phyloP scores from a whole-genome alignment of 768 basidiomycete species.

The Tricholoma terreum region DNA sequence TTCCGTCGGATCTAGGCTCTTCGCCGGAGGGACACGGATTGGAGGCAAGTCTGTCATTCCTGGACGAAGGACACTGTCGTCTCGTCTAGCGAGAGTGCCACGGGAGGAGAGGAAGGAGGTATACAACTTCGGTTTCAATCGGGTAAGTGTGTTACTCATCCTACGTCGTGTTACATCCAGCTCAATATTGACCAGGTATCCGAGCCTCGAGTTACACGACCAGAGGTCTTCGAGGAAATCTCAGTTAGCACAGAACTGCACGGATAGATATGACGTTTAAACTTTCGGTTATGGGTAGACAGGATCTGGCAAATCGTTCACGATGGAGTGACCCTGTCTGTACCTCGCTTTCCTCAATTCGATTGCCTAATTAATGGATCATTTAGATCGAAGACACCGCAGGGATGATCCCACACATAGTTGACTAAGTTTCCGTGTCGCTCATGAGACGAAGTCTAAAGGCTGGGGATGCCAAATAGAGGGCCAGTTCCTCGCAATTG shows the following conservation, averaged over 20 bases:
- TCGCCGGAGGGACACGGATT: slow-evolving; percentile 30
- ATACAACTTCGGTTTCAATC: slow-evolving; percentile 80
- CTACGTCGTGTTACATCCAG: background rate
- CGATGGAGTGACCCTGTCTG: slow-evolving; percentile 89
- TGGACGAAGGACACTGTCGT: slow-evolving; percentile 80
- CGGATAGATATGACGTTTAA: slow-evolving; percentile 93
- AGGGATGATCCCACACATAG: slow-evolving; percentile 94
- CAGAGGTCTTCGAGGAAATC: slow-evolving; percentile 88
- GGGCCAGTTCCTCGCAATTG: slow-evolving; percentile 93
- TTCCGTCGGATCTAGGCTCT: slow-evolving; percentile 52
- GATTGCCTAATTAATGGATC: background rate
- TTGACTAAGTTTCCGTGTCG: slow-evolving; percentile 85
- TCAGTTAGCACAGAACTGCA: slow-evolving; percentile 90
- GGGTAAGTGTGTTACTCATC: slow-evolving; percentile 44
- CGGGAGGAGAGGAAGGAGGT: slow-evolving; percentile 80
- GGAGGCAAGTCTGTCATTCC: slow-evolving; percentile 56
- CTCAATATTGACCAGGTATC: slow-evolving; percentile 59
- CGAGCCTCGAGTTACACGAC: slow-evolving; percentile 73
- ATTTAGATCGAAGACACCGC: slow-evolving; percentile 56
- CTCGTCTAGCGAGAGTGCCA: slow-evolving; percentile 72
- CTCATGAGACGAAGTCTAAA: slow-evolving; percentile 68
- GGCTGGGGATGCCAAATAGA: slow-evolving; percentile 92
- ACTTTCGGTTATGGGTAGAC: slow-evolving; percentile 97
- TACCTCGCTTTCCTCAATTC: slow-evolving; percentile 8
- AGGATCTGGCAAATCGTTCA: slow-evolving; percentile 84